Evolutionary conservation across 441 rosid species (phyloP), one percentile per base, ranked within the genome.

Genomic region (Pelargonium fulgidum): DNA sequence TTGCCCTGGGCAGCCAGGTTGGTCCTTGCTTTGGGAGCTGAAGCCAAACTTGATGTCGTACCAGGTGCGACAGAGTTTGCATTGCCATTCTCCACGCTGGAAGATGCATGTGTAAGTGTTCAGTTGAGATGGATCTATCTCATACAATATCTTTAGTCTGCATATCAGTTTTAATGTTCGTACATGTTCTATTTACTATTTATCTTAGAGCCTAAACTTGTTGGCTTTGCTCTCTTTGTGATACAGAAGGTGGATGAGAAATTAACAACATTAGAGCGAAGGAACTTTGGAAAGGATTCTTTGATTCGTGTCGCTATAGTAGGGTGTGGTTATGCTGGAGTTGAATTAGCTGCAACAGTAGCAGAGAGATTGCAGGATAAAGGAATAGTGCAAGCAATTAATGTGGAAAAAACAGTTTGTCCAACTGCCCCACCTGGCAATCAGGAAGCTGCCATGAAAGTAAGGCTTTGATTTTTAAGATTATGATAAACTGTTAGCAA

Each of bases 21-120:
- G 96, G 98, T 93, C 84, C 96, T 93, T 86, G 92, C 97, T 85
- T 82, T 93, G 82, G 98, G 98, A 65, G 91, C 98, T 87, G 92
- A 87, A 85, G 59, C 91, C 47, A 91, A 85, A 73, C 91, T 91
- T 64, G 96, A 90, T 79, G 72, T 80, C 76, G 85, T 88, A 66
- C 96, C 97, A 0, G 98, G 98, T 48, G 97, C 98, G 70, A 82
- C 77, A 75, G 93, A 91, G 72, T 89, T 75, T 85, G 97, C 98
- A 65, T 76, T 89, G 69, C 94, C 97, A 42, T 93, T 93, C 75
- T 89, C 91, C 76, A 86, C 93, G 20, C 80, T 89, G 56, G 94
- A 89, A 75, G 96, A 91, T 84, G 96, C 98, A 78, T 64, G 58
- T 78, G 98, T 93, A 87, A 81, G 97, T 72, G 56, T 75, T 73